Evolutionary conservation across 2,329 filamentous ascomycete genomes (phyloP).

Genomic region (Chalaropsis thielavioides): DNA sequence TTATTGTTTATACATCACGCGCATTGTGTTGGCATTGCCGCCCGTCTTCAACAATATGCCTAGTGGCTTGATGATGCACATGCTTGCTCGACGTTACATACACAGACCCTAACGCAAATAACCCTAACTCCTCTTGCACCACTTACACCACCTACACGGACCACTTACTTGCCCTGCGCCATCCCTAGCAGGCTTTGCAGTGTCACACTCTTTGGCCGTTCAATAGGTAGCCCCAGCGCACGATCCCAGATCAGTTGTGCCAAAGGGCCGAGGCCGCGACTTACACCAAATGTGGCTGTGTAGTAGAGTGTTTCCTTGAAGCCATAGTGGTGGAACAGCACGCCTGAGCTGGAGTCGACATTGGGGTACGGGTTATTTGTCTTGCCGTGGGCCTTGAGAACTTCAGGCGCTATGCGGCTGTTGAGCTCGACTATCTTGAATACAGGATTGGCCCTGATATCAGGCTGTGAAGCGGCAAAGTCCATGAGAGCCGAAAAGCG

Average conservation of each 20-base stretch:
- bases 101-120: background rate
- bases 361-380: constrained; percentile 97
- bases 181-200: constrained; percentile 34
- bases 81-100: background rate
- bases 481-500: constrained; percentile 95
- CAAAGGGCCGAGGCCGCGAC: constrained; percentile 65
- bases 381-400: constrained; percentile 91
- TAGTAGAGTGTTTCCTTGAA: constrained; percentile 98
- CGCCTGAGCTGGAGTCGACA: constrained; percentile 83
- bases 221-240: constrained; percentile 83
- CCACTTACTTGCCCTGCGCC: background rate
- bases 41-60: background rate
- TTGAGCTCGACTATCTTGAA: constrained; percentile 93
- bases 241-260: constrained; percentile 95
- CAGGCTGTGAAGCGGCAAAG: constrained; percentile 71
- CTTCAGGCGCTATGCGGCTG: constrained; percentile 75
- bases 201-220: constrained; percentile 96
- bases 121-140: background rate
- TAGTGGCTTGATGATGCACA: background rate
- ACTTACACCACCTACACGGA: background rate
- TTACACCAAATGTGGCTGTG: constrained; percentile 56
- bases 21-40: background rate
- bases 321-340: constrained; percentile 95
- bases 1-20: background rate
- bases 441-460: constrained; percentile 75